Base-by-base conservation (phyloP, 108 stramenopile genomes). In the Pseudonitzschia multistriata region DNA sequence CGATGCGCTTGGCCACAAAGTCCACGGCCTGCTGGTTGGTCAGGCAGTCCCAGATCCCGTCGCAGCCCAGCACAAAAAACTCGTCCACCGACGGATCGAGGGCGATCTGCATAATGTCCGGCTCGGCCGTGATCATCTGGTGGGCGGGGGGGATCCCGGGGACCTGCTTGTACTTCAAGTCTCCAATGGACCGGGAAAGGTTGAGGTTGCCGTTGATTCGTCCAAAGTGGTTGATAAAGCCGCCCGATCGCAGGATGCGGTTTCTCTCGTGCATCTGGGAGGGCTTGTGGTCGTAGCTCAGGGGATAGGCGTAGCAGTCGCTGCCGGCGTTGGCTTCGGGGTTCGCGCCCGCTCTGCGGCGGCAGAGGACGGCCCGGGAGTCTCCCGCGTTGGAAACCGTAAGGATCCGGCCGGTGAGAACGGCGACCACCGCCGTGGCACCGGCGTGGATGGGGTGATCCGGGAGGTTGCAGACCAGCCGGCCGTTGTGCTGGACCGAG, bases 11-110 rank as follows among this genome's bases (percentile, higher is more conserved):
- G 19, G 80, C 81, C 15, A 98, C 96, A 71, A 92, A 97, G 25
- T 96, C 80, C 0, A 97, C 93, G 15, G 95, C 92, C 67, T 90
- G 80, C 80, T 98, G 93, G 68, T 90, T 91, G 25, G 92, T 78
- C 49, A 99, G 74, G 52, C 96, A 96, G 64, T 99, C 98, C 97
- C 97, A 99, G 52, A 99, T 92, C 30, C 98, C 98, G 73, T 99
- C 98, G 53, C 97, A 95, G 4, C 94, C 98, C 50, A 99, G 59
- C 36, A 99, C 73, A 62, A 96, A 67, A 62, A 99, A 97, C 76
- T 97, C 96, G 66, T 94, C 93, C 55, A 82, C 54, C 76, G 74
- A 62, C 0, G 54, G 69, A 35, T 77, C 63, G 6, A 79, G 7
- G 31, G 35, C 37, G 3, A 82, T 40, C 30, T 88, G 79, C 31